Base-by-base conservation (phyloP, 2,329 filamentous ascomycete genomes). In the Allantophomopsis cytisporea region DNA sequence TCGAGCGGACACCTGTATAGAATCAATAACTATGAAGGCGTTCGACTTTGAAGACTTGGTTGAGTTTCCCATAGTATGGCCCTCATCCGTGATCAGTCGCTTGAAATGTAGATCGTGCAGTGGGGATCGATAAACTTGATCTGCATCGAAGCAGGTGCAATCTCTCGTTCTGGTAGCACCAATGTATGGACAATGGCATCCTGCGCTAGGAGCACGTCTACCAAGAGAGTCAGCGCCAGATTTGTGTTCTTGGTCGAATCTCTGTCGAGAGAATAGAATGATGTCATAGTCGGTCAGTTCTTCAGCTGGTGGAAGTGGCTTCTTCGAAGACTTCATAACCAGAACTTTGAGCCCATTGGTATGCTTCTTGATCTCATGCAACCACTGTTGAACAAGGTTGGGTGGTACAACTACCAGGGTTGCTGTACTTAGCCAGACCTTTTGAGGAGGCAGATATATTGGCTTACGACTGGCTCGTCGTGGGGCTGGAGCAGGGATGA, bases 31-130 rank as follows among this genome's bases (percentile, higher is more conserved):
- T 2, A 62, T 53, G 15, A 73, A 60, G 5, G 76, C 50, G 32
- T 70, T 65, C 35, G 76, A 85, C 47, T 67, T 74, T 38, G 64
- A 65, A 8, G 64, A 63, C 5, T 60, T 57, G 2, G 60, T 69
- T 1, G 72, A 73, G 31, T 83, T 80, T 0, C 85, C 84, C 42
- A 94, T 78, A 43, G 73, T 82, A 55, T 95, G 87, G 0, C 89
- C 89, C 65, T 95, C 89, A 47, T 96, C 89, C 14, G 94, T 81
- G 35, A 96, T 88, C 36, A 93, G 79, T 2, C 89, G 72, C 50
- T 94, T 80, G 70, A 89, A 94, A 49, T 85, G 86, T 3, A 95
- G 59, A 7, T 73, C 60, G 31, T 76, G 75, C 14, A 95, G 59
- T 0, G 81, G 73, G 2, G 76, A 83, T 8, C 69, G 55, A 23